A percentile compares a stretch with the other conserved stretches of the same genome.
These are phyloP conservation scores for Salvia rosmarinus DNA, from an alignment of 257 asterid species.

Conservation along the genomic window DNA sequence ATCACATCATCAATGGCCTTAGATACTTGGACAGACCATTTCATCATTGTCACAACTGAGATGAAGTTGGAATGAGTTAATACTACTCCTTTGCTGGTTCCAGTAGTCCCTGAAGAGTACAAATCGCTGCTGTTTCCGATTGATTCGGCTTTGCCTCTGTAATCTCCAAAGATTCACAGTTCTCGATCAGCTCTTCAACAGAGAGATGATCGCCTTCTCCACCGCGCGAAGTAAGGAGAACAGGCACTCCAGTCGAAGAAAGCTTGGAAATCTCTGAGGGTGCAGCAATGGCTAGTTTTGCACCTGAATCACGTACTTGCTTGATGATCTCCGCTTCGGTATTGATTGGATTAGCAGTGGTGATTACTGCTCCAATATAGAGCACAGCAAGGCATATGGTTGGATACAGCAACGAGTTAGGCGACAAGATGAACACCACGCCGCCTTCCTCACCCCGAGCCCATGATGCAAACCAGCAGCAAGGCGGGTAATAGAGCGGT, in stretches of 20 bases:
- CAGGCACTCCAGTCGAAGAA: conserved; percentile 53
- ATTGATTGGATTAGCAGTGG: conserved; percentile 74
- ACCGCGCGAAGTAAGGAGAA: conserved; percentile 45
- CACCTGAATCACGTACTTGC: conserved; percentile 63
- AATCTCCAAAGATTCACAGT: conserved; percentile 55
- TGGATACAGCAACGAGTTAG: conserved; percentile 66
- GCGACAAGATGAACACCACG: conserved; percentile 60
- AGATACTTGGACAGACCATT: conserved; percentile 53
- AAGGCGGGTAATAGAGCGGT: conserved; percentile 45
- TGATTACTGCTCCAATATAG: conserved; percentile 63
- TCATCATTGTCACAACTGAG: conserved; percentile 51
- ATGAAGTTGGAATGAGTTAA: conserved; percentile 68
- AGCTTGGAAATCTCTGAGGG: conserved; percentile 61
- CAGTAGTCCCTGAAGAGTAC: conserved; percentile 87
- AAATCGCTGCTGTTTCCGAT: conserved; percentile 69
- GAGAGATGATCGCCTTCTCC: conserved; percentile 51
- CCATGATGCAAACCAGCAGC: conserved; percentile 66
- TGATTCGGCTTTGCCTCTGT: conserved; percentile 44
- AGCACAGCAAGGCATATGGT: conserved; percentile 65
- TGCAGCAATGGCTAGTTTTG: conserved; percentile 59
- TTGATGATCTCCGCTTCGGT: conserved; percentile 61
- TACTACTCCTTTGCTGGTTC: conserved; percentile 75
- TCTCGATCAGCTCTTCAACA: conserved; percentile 62
- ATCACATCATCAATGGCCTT: conserved; percentile 56
- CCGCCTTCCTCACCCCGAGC: conserved; percentile 65